phyloP scores from a whole-genome alignment of 805 yeast species.

The Barnettozyma pratensis region DNA sequence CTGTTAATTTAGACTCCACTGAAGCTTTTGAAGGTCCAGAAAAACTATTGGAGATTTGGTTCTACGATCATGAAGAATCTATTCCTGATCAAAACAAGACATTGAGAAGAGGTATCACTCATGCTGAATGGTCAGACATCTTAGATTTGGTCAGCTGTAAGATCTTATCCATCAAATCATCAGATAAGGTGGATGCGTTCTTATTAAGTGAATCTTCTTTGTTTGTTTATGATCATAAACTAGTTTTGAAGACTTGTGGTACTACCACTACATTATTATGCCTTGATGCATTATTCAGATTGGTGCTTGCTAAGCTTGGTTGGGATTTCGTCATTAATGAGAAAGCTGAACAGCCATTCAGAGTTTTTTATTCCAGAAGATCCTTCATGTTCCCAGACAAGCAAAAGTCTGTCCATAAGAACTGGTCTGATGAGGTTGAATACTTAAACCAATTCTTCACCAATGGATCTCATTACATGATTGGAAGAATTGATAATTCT shows the following conservation, averaged over 20 bases:
- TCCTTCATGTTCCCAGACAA: slow-evolving; percentile 88
- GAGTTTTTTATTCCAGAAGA: slow-evolving; percentile 86
- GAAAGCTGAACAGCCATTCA: slow-evolving; percentile 39
- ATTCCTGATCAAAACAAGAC: slow-evolving; percentile 36
- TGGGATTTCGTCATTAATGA: slow-evolving; percentile 32
- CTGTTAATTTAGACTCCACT: slow-evolving; percentile 77
- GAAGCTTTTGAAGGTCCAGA: slow-evolving; percentile 98
- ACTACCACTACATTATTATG: slow-evolving; percentile 88
- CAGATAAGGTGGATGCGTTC: slow-evolving; percentile 70
- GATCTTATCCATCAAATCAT: slow-evolving; percentile 71
- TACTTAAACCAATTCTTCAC: slow-evolving; percentile 62
- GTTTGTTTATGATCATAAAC: slow-evolving; percentile 81
- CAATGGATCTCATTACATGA: slow-evolving; percentile 61
- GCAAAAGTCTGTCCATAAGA: slow-evolving; percentile 75
- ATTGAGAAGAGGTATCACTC: slow-evolving; percentile 54
- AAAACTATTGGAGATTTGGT: slow-evolving; percentile 87
- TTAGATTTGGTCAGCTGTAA: slow-evolving; percentile 85
- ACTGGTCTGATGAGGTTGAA: slow-evolving; percentile 78
- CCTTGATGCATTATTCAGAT: slow-evolving; percentile 55
- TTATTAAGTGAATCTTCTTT: slow-evolving; percentile 84
- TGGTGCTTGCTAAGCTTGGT: slow-evolving; percentile 37
- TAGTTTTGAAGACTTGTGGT: slow-evolving; percentile 92
- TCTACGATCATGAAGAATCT: slow-evolving; percentile 46
- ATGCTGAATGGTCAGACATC: slow-evolving; percentile 63
- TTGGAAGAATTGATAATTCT: slow-evolving; percentile 75